A percentile compares a stretch with the other conserved stretches of the same genome.
These are phyloP conservation scores for Aspergillus funiculosus DNA, from an alignment of 495 filamentous ascomycete species.

Conservation along the genomic window DNA sequence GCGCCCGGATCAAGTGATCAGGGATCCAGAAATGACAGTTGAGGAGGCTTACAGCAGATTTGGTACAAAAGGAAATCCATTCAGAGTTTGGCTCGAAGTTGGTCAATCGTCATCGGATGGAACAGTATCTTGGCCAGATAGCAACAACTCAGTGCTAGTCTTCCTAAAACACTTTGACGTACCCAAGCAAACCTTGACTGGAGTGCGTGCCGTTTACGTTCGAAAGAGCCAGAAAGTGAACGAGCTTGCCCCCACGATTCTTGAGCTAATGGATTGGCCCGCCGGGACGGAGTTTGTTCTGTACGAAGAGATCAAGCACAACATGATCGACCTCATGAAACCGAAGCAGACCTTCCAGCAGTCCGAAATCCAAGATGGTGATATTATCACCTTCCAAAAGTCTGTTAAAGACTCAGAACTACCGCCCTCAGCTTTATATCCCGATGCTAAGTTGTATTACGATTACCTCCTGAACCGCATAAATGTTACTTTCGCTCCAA, in stretches of 20 bases:
- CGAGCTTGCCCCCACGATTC: conserved; percentile 75
- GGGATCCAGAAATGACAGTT: conserved; percentile 68
- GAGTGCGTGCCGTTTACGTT: conserved; percentile 77
- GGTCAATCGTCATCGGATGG: conserved; percentile 62
- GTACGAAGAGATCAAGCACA: conserved; percentile 97
- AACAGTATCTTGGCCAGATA: conserved; percentile 61
- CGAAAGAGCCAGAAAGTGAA: conserved; percentile 78
- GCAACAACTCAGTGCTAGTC: conserved; percentile 63
- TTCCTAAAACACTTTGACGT: conserved; percentile 92
- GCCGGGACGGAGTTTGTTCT: conserved; percentile 54
- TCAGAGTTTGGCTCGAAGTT: conserved; percentile 82
- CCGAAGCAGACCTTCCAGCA: conserved; percentile 79
- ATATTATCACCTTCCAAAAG: conserved; percentile 92
- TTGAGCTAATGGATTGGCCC: conserved; percentile 85
- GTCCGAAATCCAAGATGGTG: conserved; percentile 93
- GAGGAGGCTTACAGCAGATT: conserved; percentile 70
- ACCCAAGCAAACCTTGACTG: conserved; percentile 64
- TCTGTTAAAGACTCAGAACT: conserved; percentile 56
- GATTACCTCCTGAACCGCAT: conserved; percentile 85
- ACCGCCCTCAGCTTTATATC: conserved; percentile 40
- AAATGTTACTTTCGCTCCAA: conserved; percentile 49
- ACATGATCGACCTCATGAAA: conserved; percentile 94
- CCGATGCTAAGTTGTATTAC: conserved; percentile 78
- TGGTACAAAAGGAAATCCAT: conserved; percentile 62
- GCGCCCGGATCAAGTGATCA: conserved; percentile 79